These are phyloP conservation scores for Wickerhamomyces sp. DNA, from an alignment of 1,139 yeast species.

Conservation along the genomic window DNA sequence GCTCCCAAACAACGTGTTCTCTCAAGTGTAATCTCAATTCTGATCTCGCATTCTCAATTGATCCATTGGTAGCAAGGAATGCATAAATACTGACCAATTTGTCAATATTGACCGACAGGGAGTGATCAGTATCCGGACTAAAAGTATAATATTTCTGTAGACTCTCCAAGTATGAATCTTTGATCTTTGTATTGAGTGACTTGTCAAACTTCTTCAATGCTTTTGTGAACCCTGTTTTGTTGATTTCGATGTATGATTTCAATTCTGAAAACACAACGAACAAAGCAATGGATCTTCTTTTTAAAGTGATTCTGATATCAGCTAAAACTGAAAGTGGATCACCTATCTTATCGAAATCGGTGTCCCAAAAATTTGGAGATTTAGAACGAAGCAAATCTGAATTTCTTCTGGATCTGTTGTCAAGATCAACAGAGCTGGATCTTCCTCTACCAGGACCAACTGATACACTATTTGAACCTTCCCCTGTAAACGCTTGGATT, in stretches of 20 bases:
- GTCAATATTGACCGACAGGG: constrained; percentile 39
- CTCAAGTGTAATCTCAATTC: constrained; percentile 74
- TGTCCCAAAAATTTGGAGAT: constrained; percentile 27
- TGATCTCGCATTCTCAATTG: constrained; percentile 48
- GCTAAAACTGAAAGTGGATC: constrained; percentile 30
- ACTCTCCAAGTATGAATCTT: constrained; percentile 42
- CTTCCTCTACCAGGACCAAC: too few species aligned
- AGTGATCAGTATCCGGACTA: constrained; percentile 35
- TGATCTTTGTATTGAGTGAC: constrained; percentile 58
- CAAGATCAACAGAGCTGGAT: constrained; percentile 16
- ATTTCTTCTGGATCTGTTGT: constrained; percentile 13
- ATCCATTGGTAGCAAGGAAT: constrained; percentile 31
- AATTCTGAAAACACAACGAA: constrained; percentile 80
- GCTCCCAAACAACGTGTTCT: constrained; percentile 93
- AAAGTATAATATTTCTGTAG: constrained; percentile 40
- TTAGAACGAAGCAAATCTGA: constrained; percentile 15
- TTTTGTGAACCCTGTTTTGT: constrained; percentile 83
- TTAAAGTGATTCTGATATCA: constrained; percentile 61
- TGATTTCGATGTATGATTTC: constrained; percentile 74
- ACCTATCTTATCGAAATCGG: constrained; percentile 18
- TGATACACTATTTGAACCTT: too few species aligned
- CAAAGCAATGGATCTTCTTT: constrained; percentile 57
- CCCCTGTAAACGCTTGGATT: not conserved
- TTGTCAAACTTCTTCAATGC: constrained; percentile 90
- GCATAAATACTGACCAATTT: constrained; percentile 43